Evolutionary conservation across 129 eudicot species (phyloP).

Genomic region (Escallonia herrerae): DNA sequence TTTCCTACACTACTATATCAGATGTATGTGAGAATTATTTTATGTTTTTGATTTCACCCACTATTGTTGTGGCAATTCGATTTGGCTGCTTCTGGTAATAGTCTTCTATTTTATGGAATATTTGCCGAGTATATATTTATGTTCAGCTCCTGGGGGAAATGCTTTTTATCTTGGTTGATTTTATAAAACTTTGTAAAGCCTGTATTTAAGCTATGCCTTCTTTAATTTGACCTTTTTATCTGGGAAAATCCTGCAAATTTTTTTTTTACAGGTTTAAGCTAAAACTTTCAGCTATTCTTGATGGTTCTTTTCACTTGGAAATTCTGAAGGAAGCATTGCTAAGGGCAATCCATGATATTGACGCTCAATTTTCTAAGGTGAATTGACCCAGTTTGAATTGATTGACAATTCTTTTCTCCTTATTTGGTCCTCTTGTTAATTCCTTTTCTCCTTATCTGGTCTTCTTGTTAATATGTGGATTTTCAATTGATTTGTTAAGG

Average conservation of each 20-base stretch:
- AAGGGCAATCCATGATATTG: constrained; percentile 80
- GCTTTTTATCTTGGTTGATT: no score
- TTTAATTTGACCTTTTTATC: not conserved
- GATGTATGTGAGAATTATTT: no score
- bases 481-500: constrained; percentile 38
- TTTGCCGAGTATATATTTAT: no score
- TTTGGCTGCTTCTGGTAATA: no score
- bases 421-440: not conserved
- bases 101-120: no score
- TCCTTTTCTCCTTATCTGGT: not conserved
- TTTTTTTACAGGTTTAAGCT: constrained; percentile 47
- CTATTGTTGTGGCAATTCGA: no score
- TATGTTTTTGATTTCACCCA: no score
- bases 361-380: constrained; percentile 68
- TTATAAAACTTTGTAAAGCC: no score
- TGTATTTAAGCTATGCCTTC: no score
- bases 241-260: not conserved
- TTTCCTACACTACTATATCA: no score
- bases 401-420: not conserved
- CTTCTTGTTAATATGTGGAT: constrained; percentile 11
- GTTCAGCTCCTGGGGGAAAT: no score
- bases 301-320: constrained; percentile 70
- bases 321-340: constrained; percentile 82
- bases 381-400: constrained; percentile 3
- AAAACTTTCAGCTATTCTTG: constrained; percentile 41